phyloP scores from a whole-genome alignment of 2,329 filamentous ascomycete species.

The Cryphonectria parasitica region DNA sequence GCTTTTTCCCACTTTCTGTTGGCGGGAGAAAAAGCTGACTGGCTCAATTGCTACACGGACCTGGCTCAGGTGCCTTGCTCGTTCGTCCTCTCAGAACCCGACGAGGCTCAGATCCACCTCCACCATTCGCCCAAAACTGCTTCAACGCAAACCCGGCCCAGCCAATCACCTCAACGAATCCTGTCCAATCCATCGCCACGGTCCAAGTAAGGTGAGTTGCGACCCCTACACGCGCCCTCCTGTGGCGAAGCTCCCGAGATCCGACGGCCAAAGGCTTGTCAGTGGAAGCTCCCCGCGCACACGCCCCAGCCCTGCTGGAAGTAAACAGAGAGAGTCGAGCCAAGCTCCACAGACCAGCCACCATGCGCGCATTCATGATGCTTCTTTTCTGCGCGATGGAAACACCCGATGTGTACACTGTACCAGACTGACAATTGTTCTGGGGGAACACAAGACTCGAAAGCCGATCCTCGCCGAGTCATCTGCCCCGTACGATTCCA shows the following conservation, averaged over 20 bases:
- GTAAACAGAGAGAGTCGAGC: conserved; percentile 26
- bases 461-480: conserved; percentile 29
- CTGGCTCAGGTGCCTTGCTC: conserved; percentile 11
- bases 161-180: conserved; percentile 29
- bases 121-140: conserved; percentile 30
- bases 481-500: conserved; percentile 21
- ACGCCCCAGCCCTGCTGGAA: conserved; percentile 6
- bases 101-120: conserved; percentile 29
- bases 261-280: not conserved
- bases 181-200: conserved; percentile 24
- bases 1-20: conserved; percentile 12
- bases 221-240: conserved; percentile 7
- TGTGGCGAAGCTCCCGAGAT: conserved; percentile 2
- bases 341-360: conserved; percentile 15
- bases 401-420: not conserved
- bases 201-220: conserved; percentile 28
- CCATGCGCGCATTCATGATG: conserved; percentile 7
- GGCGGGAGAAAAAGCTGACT: conserved; percentile 25
- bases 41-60: conserved; percentile 15
- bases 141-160: conserved; percentile 26
- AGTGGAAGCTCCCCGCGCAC: not conserved
- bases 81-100: conserved; percentile 28
- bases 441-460: conserved; percentile 30
- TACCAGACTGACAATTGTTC: conserved; percentile 14
- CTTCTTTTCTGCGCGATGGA: not conserved